Evolutionary conservation across 805 yeast genomes (phyloP).

Genomic region (Ogataea paradorogensis): DNA sequence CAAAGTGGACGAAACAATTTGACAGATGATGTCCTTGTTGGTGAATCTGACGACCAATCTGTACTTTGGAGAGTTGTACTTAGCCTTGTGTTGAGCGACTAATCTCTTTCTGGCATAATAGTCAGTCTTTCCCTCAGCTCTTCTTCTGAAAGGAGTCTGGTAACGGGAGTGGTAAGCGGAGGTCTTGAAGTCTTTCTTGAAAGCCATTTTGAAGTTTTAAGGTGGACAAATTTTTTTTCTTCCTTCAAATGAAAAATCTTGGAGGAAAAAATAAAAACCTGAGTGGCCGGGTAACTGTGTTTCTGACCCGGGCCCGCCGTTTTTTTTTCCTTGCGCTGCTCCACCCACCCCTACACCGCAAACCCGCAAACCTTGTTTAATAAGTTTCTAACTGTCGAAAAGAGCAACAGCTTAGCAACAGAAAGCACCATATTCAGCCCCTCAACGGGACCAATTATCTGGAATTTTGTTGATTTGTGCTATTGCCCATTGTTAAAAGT

Average conservation of each 20-base stretch:
- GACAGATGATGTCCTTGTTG: conserved; percentile 99
- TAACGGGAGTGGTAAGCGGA: conserved; percentile 98
- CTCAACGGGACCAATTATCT: neutral
- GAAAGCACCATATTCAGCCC: neutral
- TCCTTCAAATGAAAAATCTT: neutral
- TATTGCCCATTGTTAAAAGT: neutral
- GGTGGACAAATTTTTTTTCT: conserved; percentile 7
- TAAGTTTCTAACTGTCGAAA: neutral
- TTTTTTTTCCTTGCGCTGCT: neutral
- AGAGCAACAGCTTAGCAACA: conserved; percentile 1
- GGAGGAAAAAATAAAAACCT: neutral
- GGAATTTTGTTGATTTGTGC: neutral
- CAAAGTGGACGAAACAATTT: conserved; percentile 93
- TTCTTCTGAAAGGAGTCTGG: conserved; percentile 99
- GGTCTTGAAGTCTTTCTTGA: conserved; percentile 69
- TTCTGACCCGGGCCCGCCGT: conserved; percentile 1
- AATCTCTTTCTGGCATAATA: conserved; percentile 99
- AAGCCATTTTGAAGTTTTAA: conserved; percentile 57
- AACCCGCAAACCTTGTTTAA: conserved; percentile 3
- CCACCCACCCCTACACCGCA: conserved; percentile 8
- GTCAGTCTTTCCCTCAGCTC: conserved; percentile 99
- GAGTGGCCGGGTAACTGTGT: conserved; percentile 16
- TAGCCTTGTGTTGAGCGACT: conserved; percentile 99
- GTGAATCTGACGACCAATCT: conserved; percentile 99
- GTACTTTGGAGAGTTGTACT: conserved; percentile 99